Evolutionary conservation across 2,329 filamentous ascomycete genomes (phyloP), one percentile per base, ranked within the genome.

Genomic region (Purpureocillium lavendulum): DNA sequence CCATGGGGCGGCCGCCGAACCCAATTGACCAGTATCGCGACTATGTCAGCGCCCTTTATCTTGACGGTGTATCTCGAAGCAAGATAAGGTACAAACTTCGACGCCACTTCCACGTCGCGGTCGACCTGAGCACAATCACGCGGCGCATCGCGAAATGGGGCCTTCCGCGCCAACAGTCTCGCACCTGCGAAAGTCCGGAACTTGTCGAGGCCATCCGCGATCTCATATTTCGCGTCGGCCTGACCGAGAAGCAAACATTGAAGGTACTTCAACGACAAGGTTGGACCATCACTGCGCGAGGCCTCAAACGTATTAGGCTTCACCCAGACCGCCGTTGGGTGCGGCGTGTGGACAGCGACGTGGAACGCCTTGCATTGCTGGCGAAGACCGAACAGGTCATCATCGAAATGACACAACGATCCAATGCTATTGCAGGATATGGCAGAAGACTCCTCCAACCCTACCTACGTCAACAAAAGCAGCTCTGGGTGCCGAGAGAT

Each of bases 331-430:
- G 31, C 14, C 14, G 31, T 14, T 33, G 11, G 38, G 24, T 30
- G 17, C 18, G 18, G 7, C 28, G 38, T n/a, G 14, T 40, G 9
- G 17, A 40, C 16, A 40, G 38, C n/a, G 38, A 35, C 9, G 13
- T 35, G 18, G 18, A 40, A 30, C 38, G 38, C 7, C 40, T 42
- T 36, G 31, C 28, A 33, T 32, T 42, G 21, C 26, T 42, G 9
- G 32, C 35, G 33, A 42, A 39, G 31, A 39, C 32, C 21, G 40
- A 42, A 36, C 9, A 42, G 36, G 40, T 32, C 24, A 42, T 42
- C 24, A 42, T 42, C 32, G 36, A 42, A 28, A 42, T 42, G 15
- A 42, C 24, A 36, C 31, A 30, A 16, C 29, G 30, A 15, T 39
- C 38, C 12, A 39, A 34, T 34, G n/a, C 30, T 15, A 37, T 37